Percentiles rank a stretch among this genome's conserved stretches.
phyloP scores from a whole-genome alignment of 345 rosid species.

The Conringia planisiliqua region DNA sequence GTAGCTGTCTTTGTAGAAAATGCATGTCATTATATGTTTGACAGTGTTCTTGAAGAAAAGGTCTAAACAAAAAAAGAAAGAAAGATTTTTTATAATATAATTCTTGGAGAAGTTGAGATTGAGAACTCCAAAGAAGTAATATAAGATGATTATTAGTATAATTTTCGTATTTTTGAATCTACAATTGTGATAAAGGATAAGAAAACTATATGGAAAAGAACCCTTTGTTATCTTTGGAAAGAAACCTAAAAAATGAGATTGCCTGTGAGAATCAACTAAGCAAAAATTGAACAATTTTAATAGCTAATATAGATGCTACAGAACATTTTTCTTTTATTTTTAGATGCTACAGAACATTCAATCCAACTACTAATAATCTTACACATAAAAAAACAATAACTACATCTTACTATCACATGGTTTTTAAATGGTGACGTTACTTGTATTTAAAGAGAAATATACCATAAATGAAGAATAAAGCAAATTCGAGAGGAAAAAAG shows the following conservation, averaged over 20 bases:
- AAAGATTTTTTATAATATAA: neutral
- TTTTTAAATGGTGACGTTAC: constrained; percentile 11
- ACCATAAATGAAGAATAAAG: neutral
- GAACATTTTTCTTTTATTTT: neutral
- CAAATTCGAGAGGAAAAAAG: neutral
- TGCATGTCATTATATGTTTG: constrained; percentile 31
- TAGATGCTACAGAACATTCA: constrained; percentile 1
- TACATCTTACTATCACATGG: neutral
- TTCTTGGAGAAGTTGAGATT: neutral
- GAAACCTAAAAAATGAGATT: neutral
- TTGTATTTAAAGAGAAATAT: neutral
- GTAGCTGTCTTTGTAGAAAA: constrained; percentile 27
- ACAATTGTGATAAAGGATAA: too few relatives aligned
- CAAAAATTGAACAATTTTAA: neutral
- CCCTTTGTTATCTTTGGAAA: neutral
- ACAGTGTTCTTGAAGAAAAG: constrained; percentile 15
- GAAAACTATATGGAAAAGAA: too few relatives aligned
- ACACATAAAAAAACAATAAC: neutral
- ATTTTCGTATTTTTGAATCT: too few relatives aligned
- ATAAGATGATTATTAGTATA: too few relatives aligned
- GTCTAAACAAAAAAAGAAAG: neutral
- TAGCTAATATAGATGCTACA: neutral
- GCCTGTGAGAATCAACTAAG: neutral
- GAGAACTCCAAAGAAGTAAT: too few relatives aligned
- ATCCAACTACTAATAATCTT: neutral